These are phyloP conservation scores for Hypoxylon sp. DNA, from an alignment of 2,329 filamentous ascomycete species.

Conservation along the genomic window DNA sequence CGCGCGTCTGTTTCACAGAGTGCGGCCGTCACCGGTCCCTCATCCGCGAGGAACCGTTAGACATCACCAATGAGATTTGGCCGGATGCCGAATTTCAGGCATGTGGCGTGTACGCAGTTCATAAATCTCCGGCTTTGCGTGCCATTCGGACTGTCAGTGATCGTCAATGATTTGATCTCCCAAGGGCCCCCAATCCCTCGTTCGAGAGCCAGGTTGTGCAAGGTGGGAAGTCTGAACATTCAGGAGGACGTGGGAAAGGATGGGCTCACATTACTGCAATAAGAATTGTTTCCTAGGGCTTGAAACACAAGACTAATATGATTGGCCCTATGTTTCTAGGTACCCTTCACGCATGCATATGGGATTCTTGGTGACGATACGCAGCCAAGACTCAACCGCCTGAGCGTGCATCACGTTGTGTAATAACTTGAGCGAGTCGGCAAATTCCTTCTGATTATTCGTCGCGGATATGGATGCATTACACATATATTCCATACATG, in stretches of 20 bases:
- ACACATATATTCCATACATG: slow-evolving; percentile 7
- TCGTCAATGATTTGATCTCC: slow-evolving; percentile 34
- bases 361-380: slow-evolving; percentile 16
- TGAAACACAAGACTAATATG: slow-evolving; percentile 2
- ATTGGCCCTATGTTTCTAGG: slow-evolving; percentile 23
- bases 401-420: slow-evolving; percentile 27
- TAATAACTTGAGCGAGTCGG: slow-evolving; percentile 7
- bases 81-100: slow-evolving; percentile 11
- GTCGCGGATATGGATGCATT: slow-evolving; percentile 14
- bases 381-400: slow-evolving; percentile 21
- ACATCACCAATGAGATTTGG: slow-evolving; percentile 10
- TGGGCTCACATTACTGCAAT: slow-evolving; percentile 17
- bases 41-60: slow-evolving; percentile 3
- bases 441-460: slow-evolving; percentile 21
- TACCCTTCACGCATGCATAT: slow-evolving; percentile 13
- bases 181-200: not conserved
- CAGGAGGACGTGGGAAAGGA: slow-evolving; percentile 6
- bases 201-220: slow-evolving; percentile 13
- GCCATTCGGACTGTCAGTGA: slow-evolving; percentile 20
- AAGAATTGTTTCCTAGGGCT: slow-evolving; percentile 16
- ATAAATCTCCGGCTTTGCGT: slow-evolving; percentile 32
- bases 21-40: slow-evolving; percentile 12
- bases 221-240: slow-evolving; percentile 20
- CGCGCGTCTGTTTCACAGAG: not conserved
- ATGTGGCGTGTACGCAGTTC: slow-evolving; percentile 9